Conservation (phyloP, 2,329 filamentous ascomycete genomes). For the Diplodia corticola region DNA sequence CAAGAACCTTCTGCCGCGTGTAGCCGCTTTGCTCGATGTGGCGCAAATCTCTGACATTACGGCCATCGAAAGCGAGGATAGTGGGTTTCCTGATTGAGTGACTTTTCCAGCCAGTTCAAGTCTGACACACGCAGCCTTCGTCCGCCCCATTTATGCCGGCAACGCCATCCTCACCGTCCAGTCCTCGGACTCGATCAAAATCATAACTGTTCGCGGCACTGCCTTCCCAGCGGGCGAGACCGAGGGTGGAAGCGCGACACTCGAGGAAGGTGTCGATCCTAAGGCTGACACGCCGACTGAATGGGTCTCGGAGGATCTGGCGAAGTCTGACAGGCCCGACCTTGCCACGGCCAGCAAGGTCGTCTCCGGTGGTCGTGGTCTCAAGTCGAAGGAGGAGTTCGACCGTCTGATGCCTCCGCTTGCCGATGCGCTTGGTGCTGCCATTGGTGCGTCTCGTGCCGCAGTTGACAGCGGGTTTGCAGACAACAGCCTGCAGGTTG, state of each 20-base stretch:
- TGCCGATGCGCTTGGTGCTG: conserved; percentile 90
- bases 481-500: conserved; percentile 97
- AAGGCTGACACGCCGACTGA: conserved; percentile 72
- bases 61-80: conserved; percentile 82
- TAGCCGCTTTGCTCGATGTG: conserved; percentile 85
- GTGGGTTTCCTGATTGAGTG: conserved; percentile 36
- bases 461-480: conserved; percentile 97
- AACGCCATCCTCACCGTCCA: conserved; percentile 97
- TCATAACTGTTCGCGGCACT: conserved; percentile 90
- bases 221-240: conserved; percentile 77
- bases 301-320: conserved; percentile 92
- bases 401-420: conserved; percentile 89
- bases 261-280: conserved; percentile 82
- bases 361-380: conserved; percentile 87
- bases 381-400: conserved; percentile 98
- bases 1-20: conserved; percentile 88
- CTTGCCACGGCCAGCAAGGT: conserved; percentile 85
- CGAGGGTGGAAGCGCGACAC: conserved; percentile 69
- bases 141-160: conserved; percentile 94
- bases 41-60: conserved; percentile 95
- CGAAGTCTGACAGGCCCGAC: conserved; percentile 92
- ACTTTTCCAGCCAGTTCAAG: background rate
- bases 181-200: conserved; percentile 79
- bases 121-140: conserved; percentile 61
- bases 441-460: conserved; percentile 89